These are phyloP conservation scores for Cucumis melo DNA, from an alignment of 306 rosid species.

Conservation along the genomic window DNA sequence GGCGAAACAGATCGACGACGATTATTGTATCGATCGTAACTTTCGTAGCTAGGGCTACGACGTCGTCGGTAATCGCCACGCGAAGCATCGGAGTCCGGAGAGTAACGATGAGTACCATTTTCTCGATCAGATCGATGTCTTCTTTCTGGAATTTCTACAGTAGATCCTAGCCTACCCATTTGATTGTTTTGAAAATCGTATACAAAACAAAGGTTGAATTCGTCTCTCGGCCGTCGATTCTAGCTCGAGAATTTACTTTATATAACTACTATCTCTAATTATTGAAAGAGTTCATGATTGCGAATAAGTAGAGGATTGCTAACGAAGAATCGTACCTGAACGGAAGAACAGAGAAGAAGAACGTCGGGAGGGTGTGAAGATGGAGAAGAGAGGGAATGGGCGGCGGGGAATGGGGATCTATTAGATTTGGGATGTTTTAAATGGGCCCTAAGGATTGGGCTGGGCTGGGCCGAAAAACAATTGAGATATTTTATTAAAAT, in stretches of 20 bases:
- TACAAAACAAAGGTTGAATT: background rate
- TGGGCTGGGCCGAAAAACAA: background rate
- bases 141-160: background rate
- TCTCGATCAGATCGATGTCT: background rate
- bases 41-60: slow-evolving; percentile 71
- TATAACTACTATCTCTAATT: background rate
- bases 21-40: slow-evolving; percentile 11
- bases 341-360: background rate
- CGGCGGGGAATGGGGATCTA: background rate
- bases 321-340: background rate
- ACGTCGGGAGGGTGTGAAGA: background rate
- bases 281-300: background rate
- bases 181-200: background rate
- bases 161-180: slow-evolving; percentile 4
- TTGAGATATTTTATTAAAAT: background rate
- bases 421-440: background rate
- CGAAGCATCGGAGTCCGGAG: background rate
- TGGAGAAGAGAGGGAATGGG: background rate
- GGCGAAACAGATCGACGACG: slow-evolving; percentile 34
- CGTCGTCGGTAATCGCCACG: slow-evolving; percentile 16
- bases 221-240: background rate
- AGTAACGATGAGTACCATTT: background rate
- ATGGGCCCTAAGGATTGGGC: background rate
- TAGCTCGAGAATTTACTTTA: background rate
- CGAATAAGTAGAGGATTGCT: background rate